Percentiles rank a stretch among this genome's conserved stretches.
Conservation (phyloP, 495 filamentous ascomycete species). For the Neurospora cerealis region DNA sequence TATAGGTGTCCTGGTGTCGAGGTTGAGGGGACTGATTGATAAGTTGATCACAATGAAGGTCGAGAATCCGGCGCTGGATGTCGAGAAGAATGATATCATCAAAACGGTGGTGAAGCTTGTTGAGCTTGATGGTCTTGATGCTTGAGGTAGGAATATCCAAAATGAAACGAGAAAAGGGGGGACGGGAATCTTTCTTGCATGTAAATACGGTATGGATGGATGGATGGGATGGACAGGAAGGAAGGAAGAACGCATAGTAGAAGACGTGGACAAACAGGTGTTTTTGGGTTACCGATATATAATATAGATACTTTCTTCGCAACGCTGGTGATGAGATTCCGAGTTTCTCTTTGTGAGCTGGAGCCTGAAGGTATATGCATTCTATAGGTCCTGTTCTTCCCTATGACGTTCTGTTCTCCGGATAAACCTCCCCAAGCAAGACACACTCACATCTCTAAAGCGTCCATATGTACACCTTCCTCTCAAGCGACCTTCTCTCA, state of each 20-base stretch:
- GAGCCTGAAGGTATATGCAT: neutral
- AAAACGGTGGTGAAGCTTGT: constrained; percentile 66
- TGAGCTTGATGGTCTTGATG: constrained; percentile 79
- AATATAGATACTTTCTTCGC: neutral
- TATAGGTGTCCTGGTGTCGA: constrained; percentile 80
- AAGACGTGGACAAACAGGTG: neutral
- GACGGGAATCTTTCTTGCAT: neutral
- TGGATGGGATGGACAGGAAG: neutral
- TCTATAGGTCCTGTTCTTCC: neutral
- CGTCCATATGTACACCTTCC: neutral
- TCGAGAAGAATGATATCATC: constrained; percentile 55
- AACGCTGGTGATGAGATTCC: neutral
- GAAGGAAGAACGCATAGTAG: neutral
- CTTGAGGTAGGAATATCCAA: constrained; percentile 12
- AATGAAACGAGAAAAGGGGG: no score
- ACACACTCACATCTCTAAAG: neutral
- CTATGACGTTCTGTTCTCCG: neutral
- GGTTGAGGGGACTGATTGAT: constrained; percentile 79
- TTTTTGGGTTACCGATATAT: neutral
- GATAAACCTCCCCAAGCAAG: neutral
- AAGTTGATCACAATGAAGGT: constrained; percentile 66
- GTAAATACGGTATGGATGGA: neutral
- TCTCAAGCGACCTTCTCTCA: neutral
- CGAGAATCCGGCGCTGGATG: constrained; percentile 53
- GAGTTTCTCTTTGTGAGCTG: neutral